These are phyloP conservation scores for Senna siamea DNA, from an alignment of 306 rosid genomes.

Conservation along the genomic window DNA sequence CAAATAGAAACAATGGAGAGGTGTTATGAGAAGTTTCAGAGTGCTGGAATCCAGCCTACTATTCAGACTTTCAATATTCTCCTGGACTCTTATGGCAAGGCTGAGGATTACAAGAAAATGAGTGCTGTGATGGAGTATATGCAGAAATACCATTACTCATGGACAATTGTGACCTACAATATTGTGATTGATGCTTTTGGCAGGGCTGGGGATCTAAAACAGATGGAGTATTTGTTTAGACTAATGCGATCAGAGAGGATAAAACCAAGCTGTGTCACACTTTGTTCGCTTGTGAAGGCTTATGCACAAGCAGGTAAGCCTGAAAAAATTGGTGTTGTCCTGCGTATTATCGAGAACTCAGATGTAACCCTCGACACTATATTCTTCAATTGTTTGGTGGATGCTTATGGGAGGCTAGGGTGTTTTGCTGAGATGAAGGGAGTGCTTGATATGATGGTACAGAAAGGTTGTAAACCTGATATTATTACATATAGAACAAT, in stretches of 20 bases:
- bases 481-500: constrained; percentile 82
- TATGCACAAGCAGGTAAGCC: constrained; percentile 76
- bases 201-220: constrained; percentile 87
- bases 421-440: constrained; percentile 77
- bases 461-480: constrained; percentile 79
- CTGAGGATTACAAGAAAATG: constrained; percentile 67
- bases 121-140: constrained; percentile 94
- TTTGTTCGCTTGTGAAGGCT: constrained; percentile 87
- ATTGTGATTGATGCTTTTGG: constrained; percentile 94
- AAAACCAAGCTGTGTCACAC: constrained; percentile 90
- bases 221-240: constrained; percentile 90
- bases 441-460: constrained; percentile 79
- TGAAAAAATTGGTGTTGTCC: constrained; percentile 68
- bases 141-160: constrained; percentile 90
- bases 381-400: constrained; percentile 88
- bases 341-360: constrained; percentile 77
- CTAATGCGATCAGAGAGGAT: constrained; percentile 91
- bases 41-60: constrained; percentile 84
- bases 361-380: constrained; percentile 70
- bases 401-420: constrained; percentile 78
- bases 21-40: constrained; percentile 84
- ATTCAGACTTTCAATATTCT: constrained; percentile 88
- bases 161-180: constrained; percentile 90
- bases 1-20: constrained; percentile 92
- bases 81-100: constrained; percentile 83